Conservation (phyloP, 306 rosid species). For the Sicyos edulis region DNA sequence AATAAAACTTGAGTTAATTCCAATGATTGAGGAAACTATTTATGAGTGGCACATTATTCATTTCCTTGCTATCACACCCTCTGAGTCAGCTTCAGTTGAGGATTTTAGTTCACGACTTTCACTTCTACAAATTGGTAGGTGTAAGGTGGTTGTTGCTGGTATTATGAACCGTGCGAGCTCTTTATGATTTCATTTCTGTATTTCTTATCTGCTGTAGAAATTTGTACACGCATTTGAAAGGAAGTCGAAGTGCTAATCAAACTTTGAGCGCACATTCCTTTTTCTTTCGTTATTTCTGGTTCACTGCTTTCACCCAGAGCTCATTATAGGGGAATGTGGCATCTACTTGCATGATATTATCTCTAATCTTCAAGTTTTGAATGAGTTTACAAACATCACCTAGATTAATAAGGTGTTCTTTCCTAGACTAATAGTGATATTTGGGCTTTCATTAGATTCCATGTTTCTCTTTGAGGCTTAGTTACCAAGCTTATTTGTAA, state of each 20-base stretch:
- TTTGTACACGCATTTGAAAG: background rate
- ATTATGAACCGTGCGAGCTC: background rate
- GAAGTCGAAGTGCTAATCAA: background rate
- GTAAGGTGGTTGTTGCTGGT: slow-evolving; percentile 2
- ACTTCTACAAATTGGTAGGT: slow-evolving; percentile 72
- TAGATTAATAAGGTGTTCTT: too few relatives aligned
- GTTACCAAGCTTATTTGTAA: too few relatives aligned
- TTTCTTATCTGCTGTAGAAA: background rate
- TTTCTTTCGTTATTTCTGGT: background rate
- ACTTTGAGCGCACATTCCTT: background rate
- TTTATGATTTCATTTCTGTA: slow-evolving; percentile 5
- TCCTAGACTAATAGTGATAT: too few relatives aligned
- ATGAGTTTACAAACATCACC: background rate
- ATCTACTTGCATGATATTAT: background rate
- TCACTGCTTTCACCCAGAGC: background rate
- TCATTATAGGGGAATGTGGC: background rate
- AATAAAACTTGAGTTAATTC: slow-evolving; percentile 70
- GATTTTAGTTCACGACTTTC: slow-evolving; percentile 87
- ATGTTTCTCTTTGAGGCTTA: too few relatives aligned
- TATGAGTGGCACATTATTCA: slow-evolving; percentile 76
- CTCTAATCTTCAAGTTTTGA: background rate
- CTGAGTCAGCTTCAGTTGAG: slow-evolving; percentile 60
- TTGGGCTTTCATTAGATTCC: too few relatives aligned
- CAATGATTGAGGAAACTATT: slow-evolving; percentile 77
- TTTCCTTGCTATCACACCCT: slow-evolving; percentile 69